These are phyloP conservation scores for Claviceps sorghi DNA, from an alignment of 2,329 filamentous ascomycete genomes.

Conservation along the genomic window DNA sequence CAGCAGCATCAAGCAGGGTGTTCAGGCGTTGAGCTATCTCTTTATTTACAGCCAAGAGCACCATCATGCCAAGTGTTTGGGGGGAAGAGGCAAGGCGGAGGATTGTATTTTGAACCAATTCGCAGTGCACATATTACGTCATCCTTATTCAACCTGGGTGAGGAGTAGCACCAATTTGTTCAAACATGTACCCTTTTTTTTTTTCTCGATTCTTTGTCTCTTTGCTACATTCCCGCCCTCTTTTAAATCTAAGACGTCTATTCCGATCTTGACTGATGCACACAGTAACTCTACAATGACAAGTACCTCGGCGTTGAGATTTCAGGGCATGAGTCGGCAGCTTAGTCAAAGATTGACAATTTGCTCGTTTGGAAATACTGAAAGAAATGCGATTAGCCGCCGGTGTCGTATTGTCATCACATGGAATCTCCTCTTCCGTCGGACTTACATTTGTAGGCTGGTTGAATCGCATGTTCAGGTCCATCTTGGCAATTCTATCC, in stretches of 20 bases:
- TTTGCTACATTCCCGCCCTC: too few species aligned
- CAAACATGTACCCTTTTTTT: not conserved
- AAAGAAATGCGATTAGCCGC: not conserved
- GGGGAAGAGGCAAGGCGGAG: too few species aligned
- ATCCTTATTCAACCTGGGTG: not conserved
- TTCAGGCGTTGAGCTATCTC: not conserved
- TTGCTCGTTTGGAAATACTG: slow-evolving; percentile 4
- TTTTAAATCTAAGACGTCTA: not conserved
- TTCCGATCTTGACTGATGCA: not conserved
- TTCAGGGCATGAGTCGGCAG: not conserved
- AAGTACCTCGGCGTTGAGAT: not conserved
- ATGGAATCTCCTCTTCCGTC: too few species aligned
- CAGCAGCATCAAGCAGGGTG: not conserved
- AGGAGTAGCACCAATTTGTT: not conserved
- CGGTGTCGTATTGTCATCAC: too few species aligned
- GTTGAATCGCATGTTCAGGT: slow-evolving; percentile 60
- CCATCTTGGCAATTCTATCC: slow-evolving; percentile 48
- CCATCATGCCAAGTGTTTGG: not conserved
- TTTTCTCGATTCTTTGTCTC: too few species aligned
- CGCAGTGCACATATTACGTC: not conserved
- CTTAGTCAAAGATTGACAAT: slow-evolving; percentile 3
- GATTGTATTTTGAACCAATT: not conserved
- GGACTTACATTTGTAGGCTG: slow-evolving; percentile 52
- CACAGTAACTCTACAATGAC: not conserved
- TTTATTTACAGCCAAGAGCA: not conserved